These are phyloP conservation scores for Plasmodiophora brassicae DNA, from an alignment of 208 protist species.

Conservation along the genomic window DNA sequence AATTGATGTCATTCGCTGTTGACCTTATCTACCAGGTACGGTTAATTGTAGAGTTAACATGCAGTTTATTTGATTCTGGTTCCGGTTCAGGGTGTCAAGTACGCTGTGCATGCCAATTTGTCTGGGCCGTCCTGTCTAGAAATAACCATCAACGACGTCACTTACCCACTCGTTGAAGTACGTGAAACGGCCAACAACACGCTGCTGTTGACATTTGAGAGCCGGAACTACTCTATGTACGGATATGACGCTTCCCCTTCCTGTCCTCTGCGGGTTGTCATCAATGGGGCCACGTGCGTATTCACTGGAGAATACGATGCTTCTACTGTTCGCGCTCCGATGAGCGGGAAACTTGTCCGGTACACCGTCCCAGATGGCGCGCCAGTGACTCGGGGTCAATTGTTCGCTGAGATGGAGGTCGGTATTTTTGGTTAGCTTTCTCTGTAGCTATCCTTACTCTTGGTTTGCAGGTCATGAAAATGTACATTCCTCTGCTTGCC, in stretches of 20 bases:
- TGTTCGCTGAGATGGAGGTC: slow-evolving; percentile 43
- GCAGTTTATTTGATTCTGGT: too few species aligned
- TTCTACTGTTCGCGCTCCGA: slow-evolving; percentile 8
- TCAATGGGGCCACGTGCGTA: not conserved
- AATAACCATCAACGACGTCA: not conserved
- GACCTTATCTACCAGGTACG: too few species aligned
- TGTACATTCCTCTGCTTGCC: slow-evolving; percentile 42
- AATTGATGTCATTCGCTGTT: too few species aligned
- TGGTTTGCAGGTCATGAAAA: slow-evolving; percentile 39
- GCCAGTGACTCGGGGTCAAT: slow-evolving; percentile 17
- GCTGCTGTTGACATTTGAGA: not conserved
- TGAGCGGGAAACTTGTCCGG: slow-evolving; percentile 31
- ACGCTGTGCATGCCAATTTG: too few species aligned
- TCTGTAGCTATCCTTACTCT: not conserved
- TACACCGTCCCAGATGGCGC: slow-evolving; percentile 25
- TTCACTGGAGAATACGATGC: slow-evolving; percentile 24
- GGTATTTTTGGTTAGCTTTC: not conserved
- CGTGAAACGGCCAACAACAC: not conserved
- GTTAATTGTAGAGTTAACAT: too few species aligned
- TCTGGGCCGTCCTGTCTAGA: not conserved
- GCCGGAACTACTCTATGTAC: not conserved
- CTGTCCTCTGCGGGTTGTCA: not conserved
- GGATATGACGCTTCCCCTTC: not conserved
- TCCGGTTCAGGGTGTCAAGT: too few species aligned
- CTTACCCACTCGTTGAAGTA: not conserved